Evolutionary conservation across 75 land plant genomes (phyloP), one percentile per base, ranked within the genome.

Genomic region (Cupressus sempervirens): DNA sequence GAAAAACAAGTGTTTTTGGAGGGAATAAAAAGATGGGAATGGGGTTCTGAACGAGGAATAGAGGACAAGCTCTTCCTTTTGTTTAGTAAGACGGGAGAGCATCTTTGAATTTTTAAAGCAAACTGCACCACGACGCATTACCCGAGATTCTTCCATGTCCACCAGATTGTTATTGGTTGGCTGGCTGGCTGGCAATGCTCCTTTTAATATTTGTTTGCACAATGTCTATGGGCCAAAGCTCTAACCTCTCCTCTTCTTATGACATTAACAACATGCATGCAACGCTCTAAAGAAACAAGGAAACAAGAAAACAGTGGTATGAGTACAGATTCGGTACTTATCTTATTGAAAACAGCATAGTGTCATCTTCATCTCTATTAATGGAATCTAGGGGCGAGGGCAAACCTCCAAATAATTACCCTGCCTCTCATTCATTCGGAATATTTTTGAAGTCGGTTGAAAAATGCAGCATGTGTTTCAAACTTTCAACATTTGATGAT

Each of bases 41-140:
- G 74, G 74, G 74, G 74, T 30, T 72, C 74, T 72, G 74, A 72
- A 72, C 74, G 11, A 72, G 35, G 74, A 72, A 11, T 30, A 72
- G 74, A 11, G 13, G 74, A 72, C 74, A 72, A 72, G 32, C 36
- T 30, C 14, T 32, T 68, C 73, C 29, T 23, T 68, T 72, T 72
- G 74, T 72, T 68, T 68, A 68, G 62, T 56, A 14, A 7, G 73
- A 68, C 35, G 3, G 0, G 11, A 23, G 36, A 72, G 74, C 74
- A 72, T 72, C 74, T 72, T 72, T 72, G 74, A 32, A 36, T 72
- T 30, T 30, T 72, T 30, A 30, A 72, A 38, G 32, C 4, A 14
- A 72, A 32, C 36, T 72, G 32, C 30, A 72, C 12, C 74, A 32
- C 74, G 9, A 72, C 35, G 74, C 35, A 10, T 3, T 14, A 30